Evolutionary conservation across 2,329 filamentous ascomycete species (phyloP), one percentile per base, ranked within the genome.

Genomic region (Clonostachys sp.): DNA sequence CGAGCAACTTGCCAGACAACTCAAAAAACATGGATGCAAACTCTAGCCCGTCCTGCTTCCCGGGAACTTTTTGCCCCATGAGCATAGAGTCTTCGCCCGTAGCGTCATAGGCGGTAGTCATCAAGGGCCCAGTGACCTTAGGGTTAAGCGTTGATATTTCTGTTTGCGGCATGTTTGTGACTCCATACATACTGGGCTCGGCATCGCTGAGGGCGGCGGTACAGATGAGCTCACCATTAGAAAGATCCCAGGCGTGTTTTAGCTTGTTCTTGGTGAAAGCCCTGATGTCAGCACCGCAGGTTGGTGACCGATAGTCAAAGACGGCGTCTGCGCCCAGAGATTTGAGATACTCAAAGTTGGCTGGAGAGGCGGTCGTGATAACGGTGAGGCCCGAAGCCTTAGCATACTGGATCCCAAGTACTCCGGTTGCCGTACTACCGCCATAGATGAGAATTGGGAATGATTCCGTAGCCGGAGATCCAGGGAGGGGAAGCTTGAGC

Each of bases 361-460:
- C 51, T 16, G 66, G 62, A 18, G 71, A 72, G 9, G 63, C 55
- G 1, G 70, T 73, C 1, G 71, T 55, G 13, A 71, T 57, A 9
- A 73, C 67, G 14, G 50, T 59, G 34, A 64, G 64, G 6, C 67
- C 71, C 5, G 67, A 68, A n/a, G 63, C 55, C 51, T 67, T 68
- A 46, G 69, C 69, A 50, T 57, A 69, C 55, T 74, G 70, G 51
- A 75, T 70, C 6, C 61, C 72, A 46, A 78, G 73, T 40, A 80
- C 74, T 59, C 73, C 75, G 1, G 79, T 80, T 2, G 77, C 79
- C 8, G 74, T 82, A 59, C 75, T 75, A 14, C 69, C 71, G 40
- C 71, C 73, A 46, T 75, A 73, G 50, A 74, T 71, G 30, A 75
- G 53, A 41, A 75, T 54, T 0, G 70, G 62, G 40, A 65, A 56